A percentile compares a stretch with the other conserved stretches of the same genome.
These are phyloP conservation scores for Xerophyta viscosa DNA, from an alignment of 106 monocot genomes.

Conservation along the genomic window DNA sequence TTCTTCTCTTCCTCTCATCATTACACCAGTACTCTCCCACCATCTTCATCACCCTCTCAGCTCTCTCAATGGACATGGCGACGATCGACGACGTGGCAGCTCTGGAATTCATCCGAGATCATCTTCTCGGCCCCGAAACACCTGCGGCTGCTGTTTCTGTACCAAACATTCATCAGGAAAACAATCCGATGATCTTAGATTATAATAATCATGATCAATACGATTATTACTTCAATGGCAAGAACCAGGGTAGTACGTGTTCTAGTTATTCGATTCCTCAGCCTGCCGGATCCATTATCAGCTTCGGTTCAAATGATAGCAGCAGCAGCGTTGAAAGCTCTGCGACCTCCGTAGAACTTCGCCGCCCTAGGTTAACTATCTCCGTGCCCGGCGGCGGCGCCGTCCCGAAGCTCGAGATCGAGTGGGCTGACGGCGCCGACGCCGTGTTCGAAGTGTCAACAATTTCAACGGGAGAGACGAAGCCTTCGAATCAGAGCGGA, in stretches of 20 bases:
- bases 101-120: conserved; percentile 33
- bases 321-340: neutral
- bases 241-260: neutral
- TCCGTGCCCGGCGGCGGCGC: neutral
- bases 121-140: conserved; percentile 21
- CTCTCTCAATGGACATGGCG: no score
- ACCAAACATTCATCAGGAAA: no score
- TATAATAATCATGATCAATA: neutral
- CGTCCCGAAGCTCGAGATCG: neutral
- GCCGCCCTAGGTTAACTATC: neutral
- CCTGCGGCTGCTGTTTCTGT: neutral
- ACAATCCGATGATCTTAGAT: no score
- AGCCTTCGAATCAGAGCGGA: neutral
- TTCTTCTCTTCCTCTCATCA: no score
- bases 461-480: neutral
- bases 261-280: conserved; percentile 8
- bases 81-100: neutral
- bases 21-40: no score
- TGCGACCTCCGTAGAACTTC: conserved; percentile 2
- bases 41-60: no score
- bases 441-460: neutral
- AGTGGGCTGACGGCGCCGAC: neutral
- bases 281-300: conserved; percentile 11
- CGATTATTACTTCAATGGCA: neutral
- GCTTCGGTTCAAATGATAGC: conserved; percentile 7